Percentiles rank a stretch among this genome's conserved stretches.
Conservation (phyloP, 2,329 filamentous ascomycete species). For the Calonectria pauciramosa region DNA sequence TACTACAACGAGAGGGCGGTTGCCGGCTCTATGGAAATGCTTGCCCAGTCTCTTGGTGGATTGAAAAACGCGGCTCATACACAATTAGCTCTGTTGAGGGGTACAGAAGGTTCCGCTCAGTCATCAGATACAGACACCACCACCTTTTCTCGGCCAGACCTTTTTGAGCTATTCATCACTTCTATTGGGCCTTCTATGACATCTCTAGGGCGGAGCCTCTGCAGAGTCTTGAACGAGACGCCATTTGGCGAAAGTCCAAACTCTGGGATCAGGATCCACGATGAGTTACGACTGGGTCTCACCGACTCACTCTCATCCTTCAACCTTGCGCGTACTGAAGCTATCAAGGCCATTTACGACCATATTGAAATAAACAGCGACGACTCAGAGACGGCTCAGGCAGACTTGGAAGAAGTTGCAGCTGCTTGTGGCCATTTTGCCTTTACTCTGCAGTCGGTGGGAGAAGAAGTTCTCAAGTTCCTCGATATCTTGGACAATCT, state of each 20-base stretch:
- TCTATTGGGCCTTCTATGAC: constrained; percentile 37
- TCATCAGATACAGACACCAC: not conserved
- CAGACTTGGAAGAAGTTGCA: constrained; percentile 92
- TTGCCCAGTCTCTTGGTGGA: constrained; percentile 91
- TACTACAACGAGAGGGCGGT: constrained; percentile 84
- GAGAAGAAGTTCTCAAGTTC: constrained; percentile 87
- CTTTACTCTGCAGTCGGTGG: constrained; percentile 90
- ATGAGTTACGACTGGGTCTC: constrained; percentile 87
- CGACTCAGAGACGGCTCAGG: constrained; percentile 75
- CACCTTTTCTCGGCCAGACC: constrained; percentile 20
- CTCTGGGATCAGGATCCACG: constrained; percentile 68
- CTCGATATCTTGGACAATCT: constrained; percentile 88
- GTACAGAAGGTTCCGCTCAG: not conserved
- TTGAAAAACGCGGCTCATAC: constrained; percentile 89
- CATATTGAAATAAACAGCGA: constrained; percentile 74
- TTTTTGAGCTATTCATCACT: constrained; percentile 35
- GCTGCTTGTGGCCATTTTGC: constrained; percentile 97
- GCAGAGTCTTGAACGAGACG: constrained; percentile 39
- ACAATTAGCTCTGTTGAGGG: constrained; percentile 71
- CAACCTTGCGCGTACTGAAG: constrained; percentile 91
- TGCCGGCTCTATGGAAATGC: constrained; percentile 85
- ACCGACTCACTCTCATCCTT: constrained; percentile 89
- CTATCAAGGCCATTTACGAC: constrained; percentile 83
- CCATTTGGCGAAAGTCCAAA: constrained; percentile 49
- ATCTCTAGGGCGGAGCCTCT: constrained; percentile 28